These are phyloP conservation scores for Thalassiosira mediterranea DNA, from an alignment of 352 stramenopile species.

Conservation along the genomic window DNA sequence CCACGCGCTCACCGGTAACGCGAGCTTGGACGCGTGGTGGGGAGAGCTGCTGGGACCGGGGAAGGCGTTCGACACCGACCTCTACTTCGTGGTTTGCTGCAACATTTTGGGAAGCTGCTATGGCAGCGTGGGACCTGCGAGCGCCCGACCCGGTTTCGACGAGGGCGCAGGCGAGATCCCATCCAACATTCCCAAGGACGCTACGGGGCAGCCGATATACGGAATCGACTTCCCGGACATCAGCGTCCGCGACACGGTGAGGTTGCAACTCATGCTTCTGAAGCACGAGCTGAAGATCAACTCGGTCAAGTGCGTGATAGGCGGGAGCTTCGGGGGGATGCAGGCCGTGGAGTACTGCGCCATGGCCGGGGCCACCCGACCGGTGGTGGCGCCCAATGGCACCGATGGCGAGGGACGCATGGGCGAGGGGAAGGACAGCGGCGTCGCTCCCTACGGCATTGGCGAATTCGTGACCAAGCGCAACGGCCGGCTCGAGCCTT, in stretches of 20 bases:
- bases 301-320: constrained; percentile 91
- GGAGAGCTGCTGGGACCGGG: constrained; percentile 88
- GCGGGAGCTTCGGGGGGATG: constrained; percentile 96
- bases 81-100: constrained; percentile 95
- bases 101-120: constrained; percentile 97
- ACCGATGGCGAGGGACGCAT: neutral
- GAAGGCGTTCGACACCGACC: constrained; percentile 92
- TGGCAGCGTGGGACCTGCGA: constrained; percentile 88
- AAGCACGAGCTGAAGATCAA: constrained; percentile 88
- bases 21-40: constrained; percentile 92
- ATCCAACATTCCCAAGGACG: constrained; percentile 32
- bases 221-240: constrained; percentile 90
- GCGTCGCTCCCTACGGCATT: constrained; percentile 33
- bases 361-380: constrained; percentile 70
- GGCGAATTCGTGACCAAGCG: constrained; percentile 52
- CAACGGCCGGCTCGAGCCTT: constrained; percentile 68
- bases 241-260: constrained; percentile 92
- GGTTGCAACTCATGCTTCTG: constrained; percentile 89
- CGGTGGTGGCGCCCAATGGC: neutral
- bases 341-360: constrained; percentile 96
- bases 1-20: constrained; percentile 94
- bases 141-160: constrained; percentile 40
- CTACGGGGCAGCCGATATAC: constrained; percentile 78
- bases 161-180: neutral
- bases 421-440: neutral